Conservation (phyloP, 2,329 filamentous ascomycete genomes). For the Nothopassalora personata region DNA sequence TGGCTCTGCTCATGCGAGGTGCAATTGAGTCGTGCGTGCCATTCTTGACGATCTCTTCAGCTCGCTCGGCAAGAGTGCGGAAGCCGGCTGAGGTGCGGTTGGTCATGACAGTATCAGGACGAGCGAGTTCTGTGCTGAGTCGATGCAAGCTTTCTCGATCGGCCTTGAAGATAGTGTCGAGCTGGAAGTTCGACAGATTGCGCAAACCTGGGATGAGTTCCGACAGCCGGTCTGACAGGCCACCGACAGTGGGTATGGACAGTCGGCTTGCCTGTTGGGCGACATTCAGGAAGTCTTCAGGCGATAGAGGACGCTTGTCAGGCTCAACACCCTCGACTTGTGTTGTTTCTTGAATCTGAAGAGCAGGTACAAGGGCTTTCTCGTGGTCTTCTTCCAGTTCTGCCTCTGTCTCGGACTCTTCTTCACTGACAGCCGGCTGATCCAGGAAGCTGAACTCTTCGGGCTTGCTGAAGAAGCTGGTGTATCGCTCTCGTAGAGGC, state of each 20-base stretch:
- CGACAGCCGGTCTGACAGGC: conserved; percentile 43
- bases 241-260: conserved; percentile 43
- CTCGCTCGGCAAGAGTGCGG: conserved; percentile 34
- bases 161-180: conserved; percentile 33
- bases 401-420: conserved; percentile 13
- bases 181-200: conserved; percentile 32
- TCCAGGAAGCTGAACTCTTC: conserved; percentile 33
- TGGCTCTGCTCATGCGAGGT: conserved; percentile 13
- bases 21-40: conserved; percentile 34
- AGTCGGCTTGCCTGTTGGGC: conserved; percentile 42
- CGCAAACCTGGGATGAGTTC: conserved; percentile 42
- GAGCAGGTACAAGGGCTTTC: conserved; percentile 20
- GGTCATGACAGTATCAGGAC: conserved; percentile 32
- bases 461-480: conserved; percentile 42
- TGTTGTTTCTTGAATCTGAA: conserved; percentile 25
- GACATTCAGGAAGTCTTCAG: conserved; percentile 37
- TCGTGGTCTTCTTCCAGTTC: conserved; percentile 14
- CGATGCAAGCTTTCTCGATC: conserved; percentile 31
- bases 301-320: conserved; percentile 34
- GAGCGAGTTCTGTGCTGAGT: conserved; percentile 16
- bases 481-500: conserved; percentile 41
- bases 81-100: conserved; percentile 35
- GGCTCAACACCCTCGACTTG: conserved; percentile 17
- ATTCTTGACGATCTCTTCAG: conserved; percentile 34
- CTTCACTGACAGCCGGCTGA: conserved; percentile 14